Evolutionary conservation across 345 rosid species (phyloP).

Genomic region (Fremontodendron californicum): DNA sequence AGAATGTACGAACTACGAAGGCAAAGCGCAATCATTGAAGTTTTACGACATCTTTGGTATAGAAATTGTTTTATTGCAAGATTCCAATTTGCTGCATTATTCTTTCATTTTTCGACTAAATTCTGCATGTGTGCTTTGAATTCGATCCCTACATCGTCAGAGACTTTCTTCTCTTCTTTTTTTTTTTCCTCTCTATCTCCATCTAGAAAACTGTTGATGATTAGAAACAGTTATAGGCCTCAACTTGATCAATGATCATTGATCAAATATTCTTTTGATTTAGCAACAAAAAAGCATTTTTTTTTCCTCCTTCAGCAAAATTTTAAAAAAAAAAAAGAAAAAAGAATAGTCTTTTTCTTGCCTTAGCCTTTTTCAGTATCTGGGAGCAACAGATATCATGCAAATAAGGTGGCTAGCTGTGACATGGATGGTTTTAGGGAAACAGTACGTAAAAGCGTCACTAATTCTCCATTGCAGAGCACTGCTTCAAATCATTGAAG

Average conservation of each 20-base stretch:
- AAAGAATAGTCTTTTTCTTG: too few relatives aligned
- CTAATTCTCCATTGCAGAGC: neutral
- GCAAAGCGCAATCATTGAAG: neutral
- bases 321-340: too few relatives aligned
- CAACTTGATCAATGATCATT: neutral
- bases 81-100: constrained; percentile 1
- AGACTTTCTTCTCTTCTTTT: too few relatives aligned
- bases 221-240: neutral
- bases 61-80: neutral
- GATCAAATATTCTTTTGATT: neutral
- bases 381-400: neutral
- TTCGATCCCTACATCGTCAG: neutral
- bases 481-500: neutral
- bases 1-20: constrained; percentile 1
- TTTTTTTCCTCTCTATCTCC: neutral
- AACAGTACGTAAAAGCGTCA: neutral
- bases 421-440: neutral
- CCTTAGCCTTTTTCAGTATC: neutral
- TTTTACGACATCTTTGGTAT: neutral
- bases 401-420: neutral
- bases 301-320: too few relatives aligned
- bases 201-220: neutral
- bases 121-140: neutral
- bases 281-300: too few relatives aligned
- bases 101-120: neutral